These are phyloP conservation scores for Yamadazyma membranifaciens DNA, from an alignment of 1,139 yeast species.

Conservation along the genomic window DNA sequence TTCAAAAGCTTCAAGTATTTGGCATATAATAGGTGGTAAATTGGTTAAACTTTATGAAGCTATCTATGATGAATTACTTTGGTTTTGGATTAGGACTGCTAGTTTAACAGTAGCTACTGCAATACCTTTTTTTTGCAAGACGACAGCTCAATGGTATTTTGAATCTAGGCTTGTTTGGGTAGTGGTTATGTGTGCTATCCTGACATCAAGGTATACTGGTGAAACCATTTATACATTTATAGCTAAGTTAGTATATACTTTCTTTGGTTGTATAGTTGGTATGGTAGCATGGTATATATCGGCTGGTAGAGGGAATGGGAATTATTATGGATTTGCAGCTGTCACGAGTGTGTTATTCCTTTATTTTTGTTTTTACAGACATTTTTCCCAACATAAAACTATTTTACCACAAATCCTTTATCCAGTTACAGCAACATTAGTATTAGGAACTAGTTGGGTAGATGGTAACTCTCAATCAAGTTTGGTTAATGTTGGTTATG, in stretches of 20 bases:
- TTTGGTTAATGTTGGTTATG: constrained; percentile 25
- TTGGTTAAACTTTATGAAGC: constrained; percentile 17
- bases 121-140: constrained; percentile 27
- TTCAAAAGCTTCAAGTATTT: constrained; percentile 22
- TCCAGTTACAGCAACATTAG: constrained; percentile 31
- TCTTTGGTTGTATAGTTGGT: constrained; percentile 33
- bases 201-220: constrained; percentile 34
- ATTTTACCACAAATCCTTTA: constrained; percentile 30
- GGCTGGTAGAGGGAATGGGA: constrained; percentile 30
- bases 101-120: constrained; percentile 24
- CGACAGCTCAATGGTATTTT: constrained; percentile 34
- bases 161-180: constrained; percentile 31
- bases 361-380: constrained; percentile 28
- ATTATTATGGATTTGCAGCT: constrained; percentile 31
- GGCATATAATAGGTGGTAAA: constrained; percentile 22
- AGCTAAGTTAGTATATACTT: constrained; percentile 27
- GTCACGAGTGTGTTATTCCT: constrained; percentile 29
- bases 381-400: constrained; percentile 30
- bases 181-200: constrained; percentile 33
- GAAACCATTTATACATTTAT: constrained; percentile 30
- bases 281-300: constrained; percentile 40
- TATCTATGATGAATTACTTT: constrained; percentile 22
- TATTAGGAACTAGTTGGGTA: constrained; percentile 35
- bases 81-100: constrained; percentile 35
- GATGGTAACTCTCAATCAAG: constrained; percentile 2